Base-by-base conservation (phyloP, 192 early-diverging fungal species). In the Backusella mclennaniae region DNA sequence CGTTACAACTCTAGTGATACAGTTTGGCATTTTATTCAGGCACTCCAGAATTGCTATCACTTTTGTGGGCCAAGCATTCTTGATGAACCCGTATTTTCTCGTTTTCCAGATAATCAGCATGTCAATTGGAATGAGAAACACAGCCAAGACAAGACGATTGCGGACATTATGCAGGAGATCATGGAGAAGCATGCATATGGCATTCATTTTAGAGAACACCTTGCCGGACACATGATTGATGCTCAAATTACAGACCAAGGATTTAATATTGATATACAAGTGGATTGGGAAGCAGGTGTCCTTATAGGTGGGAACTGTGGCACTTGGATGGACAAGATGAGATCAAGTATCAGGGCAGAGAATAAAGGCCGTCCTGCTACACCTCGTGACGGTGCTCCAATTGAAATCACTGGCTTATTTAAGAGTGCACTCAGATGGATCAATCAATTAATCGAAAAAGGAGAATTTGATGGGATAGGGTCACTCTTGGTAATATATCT, bases 291-390 rank as follows among this genome's bases (percentile, higher is more conserved):
- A n/a, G 92, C 87, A 0, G 98, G 97, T 17, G 88, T 98, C 63
- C 84, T 98, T 31, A 79, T 83, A 69, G 97, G 98, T 68, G 98
- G 98, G 84, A 99, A 99, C 84, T 99, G 97, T 78, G 97, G 98
- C 33, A 99, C 96, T 0, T 99, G 97, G 98, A 99, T 99, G 96
- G 98, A 99, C 85, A 99, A 98, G 81, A 96, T 95, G 94, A 93
- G 95, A 14, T 95, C 96, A 83, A 95, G 93, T 36, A 92, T 90
- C 44, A 97, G 95, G 84, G 97, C 98, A n/a, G 91, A 92, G 8
- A 99, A 89, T 46, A 91, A 92, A 39, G 98, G 98, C 0, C 79
- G 92, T 33, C 98, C 97, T 1, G 96, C 92, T 0, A 99, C 96
- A 1, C 96, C 97, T 66, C 90, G 97, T 59, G 95, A 99, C 77